Evolutionary conservation across 2,329 filamentous ascomycete species (phyloP), one percentile per base, ranked within the genome.

Genomic region (Cercospora sp.): DNA sequence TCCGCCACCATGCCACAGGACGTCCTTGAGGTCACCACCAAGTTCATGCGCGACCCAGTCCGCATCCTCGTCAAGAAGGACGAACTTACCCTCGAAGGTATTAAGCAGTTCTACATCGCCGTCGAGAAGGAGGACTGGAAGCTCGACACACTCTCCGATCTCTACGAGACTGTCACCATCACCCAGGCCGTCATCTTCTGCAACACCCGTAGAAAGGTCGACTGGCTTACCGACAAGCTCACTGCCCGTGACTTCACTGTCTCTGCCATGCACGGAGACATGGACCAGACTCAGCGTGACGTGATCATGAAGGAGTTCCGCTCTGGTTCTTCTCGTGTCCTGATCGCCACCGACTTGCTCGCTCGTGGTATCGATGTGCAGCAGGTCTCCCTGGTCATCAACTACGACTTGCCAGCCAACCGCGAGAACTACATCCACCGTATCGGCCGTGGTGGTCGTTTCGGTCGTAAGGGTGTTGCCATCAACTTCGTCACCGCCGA

Each of bases 241-340:
- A 96, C 93, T 78, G 91, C 92, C 78, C 93, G 76, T 86, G 94
- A 99, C 85, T 99, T 99, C 88, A 98, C 95, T 72, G 95, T 99
- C 82, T 97, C 94, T 45, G 94, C 94, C 84, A 98, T 99, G 95
- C 95, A 99, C 88, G 95, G 95, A 82, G 95, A 99, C 81, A 99
- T 99, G 95, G 93, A 97, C 83, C 94, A 97, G 87, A 86, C 85
- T 79, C 93, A 98, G 88, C 94, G 95, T 89, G 95, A 98, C 83
- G 88, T 97, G 80, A 99, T 99, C 84, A 99, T 99, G 95, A 97
- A 99, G 90, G 95, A 99, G 87, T 99, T 99, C 91, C 93, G 95
- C 79, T 97, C 94, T 75, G 95, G 95, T 75, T 97, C 94, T 81
- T 97, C 94, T 74, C 94, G 95, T 91, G 95, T 99, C 76, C 88